phyloP scores from a whole-genome alignment of 305 asterid genomes.

The Rubia peregrina region DNA sequence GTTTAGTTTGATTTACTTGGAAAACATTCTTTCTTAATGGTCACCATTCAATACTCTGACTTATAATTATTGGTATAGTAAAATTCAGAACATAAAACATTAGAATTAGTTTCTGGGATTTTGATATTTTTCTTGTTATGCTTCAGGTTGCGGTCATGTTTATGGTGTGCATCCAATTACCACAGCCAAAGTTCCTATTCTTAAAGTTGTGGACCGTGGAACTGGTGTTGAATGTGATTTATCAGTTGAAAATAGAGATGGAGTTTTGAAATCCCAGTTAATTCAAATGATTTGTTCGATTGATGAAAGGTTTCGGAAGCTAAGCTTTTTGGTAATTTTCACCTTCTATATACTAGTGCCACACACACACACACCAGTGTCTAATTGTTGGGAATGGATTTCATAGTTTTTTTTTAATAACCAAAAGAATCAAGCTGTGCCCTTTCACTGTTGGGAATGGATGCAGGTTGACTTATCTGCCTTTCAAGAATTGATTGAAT shows the following conservation, averaged over 20 bases:
- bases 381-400: background rate
- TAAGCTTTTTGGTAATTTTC: slow-evolving; percentile 77
- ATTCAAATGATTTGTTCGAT: slow-evolving; percentile 62
- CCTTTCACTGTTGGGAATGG: background rate
- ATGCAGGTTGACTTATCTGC: background rate
- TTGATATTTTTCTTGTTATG: slow-evolving; percentile 32
- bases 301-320: slow-evolving; percentile 81
- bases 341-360: background rate
- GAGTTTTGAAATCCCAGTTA: slow-evolving; percentile 68
- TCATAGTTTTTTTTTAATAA: background rate
- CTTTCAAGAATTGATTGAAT: background rate
- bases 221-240: slow-evolving; percentile 95
- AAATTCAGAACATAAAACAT: background rate
- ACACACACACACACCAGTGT: background rate
- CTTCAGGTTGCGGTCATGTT: slow-evolving; percentile 70
- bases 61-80: background rate
- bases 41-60: background rate
- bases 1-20: background rate
- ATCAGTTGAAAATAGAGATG: slow-evolving; percentile 89
- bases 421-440: background rate
- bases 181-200: slow-evolving; percentile 82
- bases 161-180: slow-evolving; percentile 69
- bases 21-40: background rate
- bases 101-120: slow-evolving; percentile 8
- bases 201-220: slow-evolving; percentile 88